Evolutionary conservation across 257 asterid genomes (phyloP), one percentile per base, ranked within the genome.

Genomic region (Solanum tacnaense): DNA sequence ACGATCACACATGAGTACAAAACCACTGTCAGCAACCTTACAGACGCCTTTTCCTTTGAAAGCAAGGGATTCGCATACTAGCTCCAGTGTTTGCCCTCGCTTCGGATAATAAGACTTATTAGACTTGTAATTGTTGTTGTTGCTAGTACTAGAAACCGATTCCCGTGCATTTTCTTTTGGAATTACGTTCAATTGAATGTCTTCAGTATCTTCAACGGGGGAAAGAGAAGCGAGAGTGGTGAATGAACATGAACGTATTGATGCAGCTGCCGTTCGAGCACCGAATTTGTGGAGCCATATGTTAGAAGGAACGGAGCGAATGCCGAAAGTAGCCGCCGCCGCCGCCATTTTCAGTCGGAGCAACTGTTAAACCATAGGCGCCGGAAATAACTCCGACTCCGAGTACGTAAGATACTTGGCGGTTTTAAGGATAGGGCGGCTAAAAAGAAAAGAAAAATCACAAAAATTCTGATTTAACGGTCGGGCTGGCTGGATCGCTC

Each of bases 41-140:
- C 99, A 97, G 83, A 95, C 60, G 7, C 99, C 99, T 88, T 95
- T 95, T 58, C 98, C 99, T 92, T 97, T 97, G 88, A 90, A 97
- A 68, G 98, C 99, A 84, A 96, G 92, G 88, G 93, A 91, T 93
- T 96, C 98, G 83, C 99, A 95, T 9, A 92, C 96, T 72, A 95
- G 92, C 93, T 95, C 98, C 90, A 96, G 88, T 2, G 95, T 95
- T 92, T 96, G 96, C 56, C 98, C 99, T 90, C 95, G 91, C 92
- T 95, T 96, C 10, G 98, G 99, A 84, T 91, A 96, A 89, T 89
- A 94, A 16, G 91, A 36, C 25, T 70, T 58, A 58, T 71, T 87
- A 21, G 16, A 29, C 23, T 74, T 86, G 41, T 29, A 38, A 34
- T 23, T 86, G 18, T 38, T 75, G 31, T 56, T 89, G 1, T 52